Base-by-base conservation (phyloP, 768 basidiomycete genomes). In the Suillus subaureus region DNA sequence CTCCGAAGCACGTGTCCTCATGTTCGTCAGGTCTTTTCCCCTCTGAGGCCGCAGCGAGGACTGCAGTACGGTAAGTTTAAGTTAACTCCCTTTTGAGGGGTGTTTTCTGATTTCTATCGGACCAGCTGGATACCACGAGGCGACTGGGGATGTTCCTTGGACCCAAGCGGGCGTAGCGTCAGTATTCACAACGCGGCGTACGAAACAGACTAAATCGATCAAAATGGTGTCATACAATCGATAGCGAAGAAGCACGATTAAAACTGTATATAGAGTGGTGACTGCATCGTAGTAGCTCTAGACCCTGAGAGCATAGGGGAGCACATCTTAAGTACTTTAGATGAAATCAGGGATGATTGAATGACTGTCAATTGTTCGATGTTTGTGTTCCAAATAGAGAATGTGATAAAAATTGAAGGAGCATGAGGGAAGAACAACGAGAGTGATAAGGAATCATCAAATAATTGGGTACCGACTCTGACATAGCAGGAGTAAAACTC, bases 111-210 rank as follows among this genome's bases (percentile, higher is more conserved):
- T 60, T 31, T 58, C 21, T 21, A 18, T 26, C 37, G 68, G 39
- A 67, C 61, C 75, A 92, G 92, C 68, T 96, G 94, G 96, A 91
- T 96, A 77, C 96, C 96, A 57, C 89, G 94, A 71, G 92, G 89
- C 64, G 97, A 98, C 77, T 99, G 97, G 97, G 97, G 97, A 64
- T 97, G 97, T 74, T 83, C 93, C 3, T 80, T 93, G 37, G 97
- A 99, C 77, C 97, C 97, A 37, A 96, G 94, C 68, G 97, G 97
- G 37, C 85, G 97, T 60, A 95, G 93, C 68, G 97, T 99, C 74
- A 90, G 87, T 78, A 98, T 99, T 72, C 97, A 99, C 84, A 93
- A 90, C 71, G 89, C 94, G 58, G 97, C 97, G 15, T 97, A 98
- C 76, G 78, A 80, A 31, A 49, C 54, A 55, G 43, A 67, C 28